phyloP scores from a whole-genome alignment of 768 basidiomycete species.

The Suillus alpinus region DNA sequence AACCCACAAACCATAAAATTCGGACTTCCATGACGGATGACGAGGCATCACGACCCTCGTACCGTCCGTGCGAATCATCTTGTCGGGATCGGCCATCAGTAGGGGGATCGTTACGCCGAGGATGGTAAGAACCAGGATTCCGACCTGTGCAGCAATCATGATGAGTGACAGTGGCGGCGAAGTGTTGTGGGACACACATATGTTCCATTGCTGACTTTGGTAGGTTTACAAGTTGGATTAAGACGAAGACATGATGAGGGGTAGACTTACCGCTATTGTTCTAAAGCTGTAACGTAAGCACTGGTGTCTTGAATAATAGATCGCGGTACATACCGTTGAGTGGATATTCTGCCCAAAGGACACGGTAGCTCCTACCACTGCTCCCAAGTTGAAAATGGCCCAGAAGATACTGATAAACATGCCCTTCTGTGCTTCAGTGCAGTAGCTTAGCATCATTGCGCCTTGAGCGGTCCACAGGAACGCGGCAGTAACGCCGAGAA shows the following conservation, averaged over 20 bases:
- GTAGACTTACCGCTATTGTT: conserved; percentile 23
- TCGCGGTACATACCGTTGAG: conserved; percentile 44
- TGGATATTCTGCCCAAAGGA: conserved; percentile 69
- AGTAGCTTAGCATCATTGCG: conserved; percentile 75
- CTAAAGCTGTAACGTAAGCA: conserved; percentile 9
- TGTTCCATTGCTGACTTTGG: conserved; percentile 64
- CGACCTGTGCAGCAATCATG: conserved; percentile 8
- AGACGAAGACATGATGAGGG: background rate
- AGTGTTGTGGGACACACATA: conserved; percentile 46
- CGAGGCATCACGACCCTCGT: conserved; percentile 59
- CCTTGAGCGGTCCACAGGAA: conserved; percentile 81
- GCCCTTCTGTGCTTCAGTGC: conserved; percentile 74
- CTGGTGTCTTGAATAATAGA: background rate
- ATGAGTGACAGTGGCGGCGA: conserved; percentile 44
- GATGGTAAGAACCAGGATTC: conserved; percentile 65
- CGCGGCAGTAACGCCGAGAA: conserved; percentile 67
- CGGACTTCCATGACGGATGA: conserved; percentile 72
- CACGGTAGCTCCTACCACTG: conserved; percentile 72
- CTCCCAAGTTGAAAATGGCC: conserved; percentile 79
- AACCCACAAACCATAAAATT: conserved; percentile 66
- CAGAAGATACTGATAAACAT: conserved; percentile 74
- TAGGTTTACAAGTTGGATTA: background rate
- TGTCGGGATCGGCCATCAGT: conserved; percentile 66
- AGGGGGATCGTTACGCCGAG: conserved; percentile 65
- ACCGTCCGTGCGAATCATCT: conserved; percentile 74